Evolutionary conservation across 768 basidiomycete species (phyloP), one percentile per base, ranked within the genome.

Genomic region (Hypholoma fasciculare): DNA sequence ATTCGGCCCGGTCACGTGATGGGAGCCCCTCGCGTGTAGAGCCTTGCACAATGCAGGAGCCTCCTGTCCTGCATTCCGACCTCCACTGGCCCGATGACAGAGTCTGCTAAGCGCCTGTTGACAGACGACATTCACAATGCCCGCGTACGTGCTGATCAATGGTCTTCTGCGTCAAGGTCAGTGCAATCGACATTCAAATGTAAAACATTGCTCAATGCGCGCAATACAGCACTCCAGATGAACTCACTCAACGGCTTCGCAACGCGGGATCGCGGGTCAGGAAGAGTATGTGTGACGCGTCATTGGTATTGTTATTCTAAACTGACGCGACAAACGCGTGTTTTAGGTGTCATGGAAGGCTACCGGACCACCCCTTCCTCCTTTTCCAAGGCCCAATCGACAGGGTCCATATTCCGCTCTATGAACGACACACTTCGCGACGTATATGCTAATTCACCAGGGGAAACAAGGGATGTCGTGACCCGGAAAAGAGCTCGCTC

Each of bases 261-360:
- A 83, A 77, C 63, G 71, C 86, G 27, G 83, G 82, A 51, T 72
- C 83, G 62, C 84, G 87, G 60, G 80, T 79, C 48, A 72, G 88
- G 67, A 86, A 86, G 72, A 78, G 88, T 89, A 68, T 66, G 80
- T 30, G 14, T 70, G 49, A 50, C 20, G 12, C 26, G 26, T 37
- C 4, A 11, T 30, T 53, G 26, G 54, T 19, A 58, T 51, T 52
- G 23, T 12, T 34, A 34, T 13, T 6, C 42, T 16, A 12, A 38
- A 59, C 40, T 65, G 20, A 65, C 64, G 60, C 59, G 61, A 58
- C 37, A 64, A 60, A 69, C 71, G 62, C 68, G 64, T 71, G 67
- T 66, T 51, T 69, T 61, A 89, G 87, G 74, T 67, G 87, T 89
- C 50, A 74, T 74, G 19, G 82, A 88, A 69, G 87, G 87, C 55